These are phyloP conservation scores for Globisporangium alternatum DNA, from an alignment of 352 stramenopile species.

Conservation along the genomic window DNA sequence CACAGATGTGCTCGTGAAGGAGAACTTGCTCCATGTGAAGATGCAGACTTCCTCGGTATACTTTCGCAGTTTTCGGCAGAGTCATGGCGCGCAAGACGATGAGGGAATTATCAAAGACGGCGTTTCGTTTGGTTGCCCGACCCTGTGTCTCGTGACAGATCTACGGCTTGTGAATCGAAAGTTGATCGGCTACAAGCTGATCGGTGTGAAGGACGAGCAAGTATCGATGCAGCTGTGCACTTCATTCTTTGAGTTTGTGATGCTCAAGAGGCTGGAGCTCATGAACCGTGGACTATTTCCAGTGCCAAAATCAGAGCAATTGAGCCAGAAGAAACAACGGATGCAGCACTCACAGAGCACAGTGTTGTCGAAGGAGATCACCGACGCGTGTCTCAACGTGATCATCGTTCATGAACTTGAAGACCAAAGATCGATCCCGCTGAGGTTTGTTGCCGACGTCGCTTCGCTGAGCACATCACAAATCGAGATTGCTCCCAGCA, in stretches of 20 bases:
- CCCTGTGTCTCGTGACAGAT: conserved; percentile 18
- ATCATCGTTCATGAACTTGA: conserved; percentile 14
- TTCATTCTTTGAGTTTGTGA: conserved; percentile 36
- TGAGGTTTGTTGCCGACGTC: conserved; percentile 8
- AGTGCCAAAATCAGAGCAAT: background rate
- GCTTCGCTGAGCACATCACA: background rate
- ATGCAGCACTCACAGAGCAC: background rate
- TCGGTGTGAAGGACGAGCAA: conserved; percentile 28
- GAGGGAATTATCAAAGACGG: conserved; percentile 10
- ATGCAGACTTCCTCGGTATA: conserved; percentile 22
- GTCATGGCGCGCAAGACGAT: background rate
- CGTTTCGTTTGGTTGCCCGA: conserved; percentile 7
- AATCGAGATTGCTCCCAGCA: background rate
- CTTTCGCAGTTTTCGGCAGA: conserved; percentile 10
- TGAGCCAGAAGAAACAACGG: background rate
- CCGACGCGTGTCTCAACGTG: conserved; percentile 6
- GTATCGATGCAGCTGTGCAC: conserved; percentile 35
- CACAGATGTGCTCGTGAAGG: conserved; percentile 50
- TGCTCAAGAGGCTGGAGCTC: conserved; percentile 37
- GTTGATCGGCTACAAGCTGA: conserved; percentile 39
- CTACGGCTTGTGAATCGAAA: conserved; percentile 23
- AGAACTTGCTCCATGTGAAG: conserved; percentile 48
- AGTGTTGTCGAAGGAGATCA: conserved; percentile 13
- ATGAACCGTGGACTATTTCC: conserved; percentile 25
- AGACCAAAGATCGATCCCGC: background rate